Evolutionary conservation across 140 eudicot species (phyloP), one percentile per base, ranked within the genome.

Genomic region (Ambrosia hybrid): DNA sequence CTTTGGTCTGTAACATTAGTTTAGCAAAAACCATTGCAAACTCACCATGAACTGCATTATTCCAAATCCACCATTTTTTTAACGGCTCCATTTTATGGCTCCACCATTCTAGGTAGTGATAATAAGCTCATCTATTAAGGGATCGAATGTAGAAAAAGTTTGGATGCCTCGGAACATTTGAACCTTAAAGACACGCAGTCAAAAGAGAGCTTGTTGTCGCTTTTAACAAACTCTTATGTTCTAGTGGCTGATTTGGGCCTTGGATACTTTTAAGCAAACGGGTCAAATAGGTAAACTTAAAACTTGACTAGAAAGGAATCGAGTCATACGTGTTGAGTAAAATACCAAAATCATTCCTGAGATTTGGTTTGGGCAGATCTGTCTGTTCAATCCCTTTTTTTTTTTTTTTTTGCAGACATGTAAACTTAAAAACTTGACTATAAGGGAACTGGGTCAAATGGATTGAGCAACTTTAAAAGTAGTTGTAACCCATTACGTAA

Each of bases 31-130:
- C 98, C 13, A 96, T 82, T 1, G 98, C 97, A 49, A 90, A 90
- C 79, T 93, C 90, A 6, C 98, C 98, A 60, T 93, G 98, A 60
- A 90, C 97, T 38, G 99, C 99, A n/a, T 97, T 96, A 72, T 90
- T 90, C 5, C 98, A 96, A 46, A 93, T 93, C 98, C 98, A 93
- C 96, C 96, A 93, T 76, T 93, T 93, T 59, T 30, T 30, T 30
- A 1, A 90, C 34, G 34, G 34, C 34, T 30, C 2, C 34, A 30
- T 30, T 30, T 30, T 30, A 30, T 85, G 71, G 97, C 98, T 30
- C 97, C 97, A 13, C 85, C 97, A 70, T 90, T 78, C 7, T 97
- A 97, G 17, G 99, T 94, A 77, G 83, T 79, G 65, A 94, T 88
- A 4, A 94, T 49, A 78, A 94, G 90, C 72, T 94, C 99, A 48